phyloP scores from a whole-genome alignment of 2,329 filamentous ascomycete genomes.

The Hymenoscyphus scutula region DNA sequence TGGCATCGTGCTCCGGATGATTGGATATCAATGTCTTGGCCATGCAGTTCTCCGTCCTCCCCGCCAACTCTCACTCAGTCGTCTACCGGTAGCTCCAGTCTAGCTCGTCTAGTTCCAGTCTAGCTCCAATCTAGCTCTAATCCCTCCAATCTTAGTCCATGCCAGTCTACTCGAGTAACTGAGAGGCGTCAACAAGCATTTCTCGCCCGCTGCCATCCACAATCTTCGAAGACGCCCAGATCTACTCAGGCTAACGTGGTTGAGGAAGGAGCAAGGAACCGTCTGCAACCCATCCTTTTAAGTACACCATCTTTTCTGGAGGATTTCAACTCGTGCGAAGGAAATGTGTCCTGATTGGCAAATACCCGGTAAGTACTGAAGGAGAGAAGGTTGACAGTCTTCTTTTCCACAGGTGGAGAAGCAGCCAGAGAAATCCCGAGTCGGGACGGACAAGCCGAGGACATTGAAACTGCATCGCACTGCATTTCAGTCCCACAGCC shows the following conservation, averaged over 20 bases:
- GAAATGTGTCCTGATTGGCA: background rate
- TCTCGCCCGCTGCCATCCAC: background rate
- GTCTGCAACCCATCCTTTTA: background rate
- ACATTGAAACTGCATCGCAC: background rate
- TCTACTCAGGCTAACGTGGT: background rate
- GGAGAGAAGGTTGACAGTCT: too few relatives aligned
- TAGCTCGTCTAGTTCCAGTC: too few relatives aligned
- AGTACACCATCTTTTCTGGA: background rate
- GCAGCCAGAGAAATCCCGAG: conserved; percentile 1
- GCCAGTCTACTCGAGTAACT: too few relatives aligned
- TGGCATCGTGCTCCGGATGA: background rate
- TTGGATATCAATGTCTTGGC: background rate
- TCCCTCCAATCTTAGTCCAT: too few relatives aligned
- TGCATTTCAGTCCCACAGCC: background rate
- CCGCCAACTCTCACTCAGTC: background rate
- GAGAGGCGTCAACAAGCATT: background rate
- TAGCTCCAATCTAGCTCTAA: too few relatives aligned
- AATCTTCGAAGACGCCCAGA: background rate
- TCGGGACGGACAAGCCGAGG: background rate
- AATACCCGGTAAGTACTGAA: background rate
- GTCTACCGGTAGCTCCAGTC: too few relatives aligned
- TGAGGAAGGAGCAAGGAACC: conserved; percentile 3
- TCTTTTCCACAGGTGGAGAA: too few relatives aligned
- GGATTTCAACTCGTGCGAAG: background rate
- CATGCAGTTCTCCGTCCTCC: background rate